Conservation (phyloP, 306 rosid species). For the Trifolium subterraneum region DNA sequence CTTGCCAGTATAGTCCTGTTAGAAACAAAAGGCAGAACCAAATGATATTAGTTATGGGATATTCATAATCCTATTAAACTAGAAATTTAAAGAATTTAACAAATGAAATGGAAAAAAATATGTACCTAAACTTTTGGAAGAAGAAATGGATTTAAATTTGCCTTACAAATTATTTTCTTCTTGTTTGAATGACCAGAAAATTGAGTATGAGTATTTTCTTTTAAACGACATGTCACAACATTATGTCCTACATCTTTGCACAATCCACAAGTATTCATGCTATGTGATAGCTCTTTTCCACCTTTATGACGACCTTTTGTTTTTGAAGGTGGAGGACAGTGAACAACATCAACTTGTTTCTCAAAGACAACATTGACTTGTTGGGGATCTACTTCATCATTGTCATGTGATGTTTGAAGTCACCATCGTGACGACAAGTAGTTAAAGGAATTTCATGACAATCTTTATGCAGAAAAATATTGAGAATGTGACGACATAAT, state of each 20-base stretch:
- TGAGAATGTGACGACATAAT: background rate
- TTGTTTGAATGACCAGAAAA: too few relatives aligned
- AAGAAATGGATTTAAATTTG: background rate
- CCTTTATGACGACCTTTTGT: background rate
- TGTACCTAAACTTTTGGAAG: background rate
- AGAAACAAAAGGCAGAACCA: too few relatives aligned
- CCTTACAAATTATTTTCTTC: too few relatives aligned
- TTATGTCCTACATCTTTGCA: background rate
- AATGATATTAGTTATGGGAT: too few relatives aligned
- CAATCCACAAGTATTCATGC: background rate
- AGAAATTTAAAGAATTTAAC: background rate
- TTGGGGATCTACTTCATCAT: background rate
- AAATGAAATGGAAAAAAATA: too few relatives aligned
- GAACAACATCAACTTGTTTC: background rate
- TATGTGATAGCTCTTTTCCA: background rate
- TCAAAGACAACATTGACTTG: background rate
- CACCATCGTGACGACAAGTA: background rate
- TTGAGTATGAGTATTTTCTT: too few relatives aligned
- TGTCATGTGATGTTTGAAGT: background rate
- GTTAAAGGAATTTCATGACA: background rate
- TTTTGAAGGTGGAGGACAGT: background rate
- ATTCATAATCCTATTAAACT: too few relatives aligned
- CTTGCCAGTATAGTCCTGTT: too few relatives aligned
- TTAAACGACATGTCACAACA: background rate
- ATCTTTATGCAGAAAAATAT: background rate